phyloP scores from a whole-genome alignment of 371 early-diverging fungal species.

The Mucor lusitanicus region DNA sequence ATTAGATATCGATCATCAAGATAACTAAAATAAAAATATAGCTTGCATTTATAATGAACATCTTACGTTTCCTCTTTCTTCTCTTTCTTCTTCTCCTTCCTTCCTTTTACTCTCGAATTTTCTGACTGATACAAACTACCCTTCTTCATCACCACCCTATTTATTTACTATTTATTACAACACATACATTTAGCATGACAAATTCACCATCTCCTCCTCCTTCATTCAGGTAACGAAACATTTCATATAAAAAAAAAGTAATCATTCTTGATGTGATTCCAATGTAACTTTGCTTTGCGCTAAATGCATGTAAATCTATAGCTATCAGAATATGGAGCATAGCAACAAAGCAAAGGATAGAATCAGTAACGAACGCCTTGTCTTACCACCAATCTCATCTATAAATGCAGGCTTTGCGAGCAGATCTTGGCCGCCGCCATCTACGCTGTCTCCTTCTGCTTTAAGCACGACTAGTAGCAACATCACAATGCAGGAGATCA shows the following conservation, averaged over 20 bases:
- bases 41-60: neutral
- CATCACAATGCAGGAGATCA: constrained; percentile 3
- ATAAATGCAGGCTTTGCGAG: constrained; percentile 11
- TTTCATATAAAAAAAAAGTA: neutral
- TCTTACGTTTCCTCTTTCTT: neutral
- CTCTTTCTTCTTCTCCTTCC: neutral
- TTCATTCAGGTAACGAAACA: neutral
- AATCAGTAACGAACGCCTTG: constrained; percentile 1
- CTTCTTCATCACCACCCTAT: neutral
- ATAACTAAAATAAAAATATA: neutral
- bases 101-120: neutral
- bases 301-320: neutral
- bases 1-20: neutral
- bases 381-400: constrained; percentile 27
- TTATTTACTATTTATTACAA: neutral
- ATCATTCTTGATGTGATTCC: neutral
- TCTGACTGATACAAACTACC: neutral
- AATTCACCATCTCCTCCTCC: neutral
- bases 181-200: neutral
- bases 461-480: constrained; percentile 1
- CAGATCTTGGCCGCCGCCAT: constrained; percentile 20
- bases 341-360: neutral
- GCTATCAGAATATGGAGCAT: neutral
- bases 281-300: neutral
- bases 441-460: constrained; percentile 2